Evolutionary conservation across 208 protist genomes (phyloP).

Genomic region (Leishmania lainsoni): DNA sequence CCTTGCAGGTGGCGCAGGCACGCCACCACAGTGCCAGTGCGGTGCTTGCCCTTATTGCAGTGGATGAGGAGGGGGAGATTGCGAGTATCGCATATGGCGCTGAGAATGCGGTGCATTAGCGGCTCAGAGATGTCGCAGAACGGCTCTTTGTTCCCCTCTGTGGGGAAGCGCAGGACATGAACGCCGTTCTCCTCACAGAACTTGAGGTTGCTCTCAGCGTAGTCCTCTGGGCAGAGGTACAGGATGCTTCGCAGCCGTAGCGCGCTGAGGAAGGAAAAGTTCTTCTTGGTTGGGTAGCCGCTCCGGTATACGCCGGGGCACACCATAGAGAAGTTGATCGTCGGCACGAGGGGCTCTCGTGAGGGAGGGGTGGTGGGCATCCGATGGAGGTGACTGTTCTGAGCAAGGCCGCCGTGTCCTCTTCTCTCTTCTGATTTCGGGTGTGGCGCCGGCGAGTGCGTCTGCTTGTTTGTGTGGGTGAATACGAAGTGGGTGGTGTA

Average conservation of each 20-base stretch:
- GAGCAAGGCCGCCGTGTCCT: neutral
- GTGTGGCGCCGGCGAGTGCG: neutral
- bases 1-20: conserved; percentile 93
- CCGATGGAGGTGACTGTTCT: neutral
- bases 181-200: conserved; percentile 92
- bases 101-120: conserved; percentile 88
- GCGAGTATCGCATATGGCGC: conserved; percentile 84
- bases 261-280: conserved; percentile 95
- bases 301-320: conserved; percentile 95
- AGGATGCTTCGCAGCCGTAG: conserved; percentile 94
- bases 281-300: conserved; percentile 97
- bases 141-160: conserved; percentile 97
- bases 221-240: conserved; percentile 95
- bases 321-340: conserved; percentile 97
- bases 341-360: conserved; percentile 76
- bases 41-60: conserved; percentile 98
- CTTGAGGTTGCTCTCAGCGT: conserved; percentile 92
- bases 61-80: conserved; percentile 97
- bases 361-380: conserved; percentile 33
- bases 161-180: conserved; percentile 91
- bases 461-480: conserved; percentile 6
- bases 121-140: conserved; percentile 96
- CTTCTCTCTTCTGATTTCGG: neutral
- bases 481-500: neutral
- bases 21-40: conserved; percentile 95